Conservation (phyloP, 306 rosid species). For the Inga laurina region DNA sequence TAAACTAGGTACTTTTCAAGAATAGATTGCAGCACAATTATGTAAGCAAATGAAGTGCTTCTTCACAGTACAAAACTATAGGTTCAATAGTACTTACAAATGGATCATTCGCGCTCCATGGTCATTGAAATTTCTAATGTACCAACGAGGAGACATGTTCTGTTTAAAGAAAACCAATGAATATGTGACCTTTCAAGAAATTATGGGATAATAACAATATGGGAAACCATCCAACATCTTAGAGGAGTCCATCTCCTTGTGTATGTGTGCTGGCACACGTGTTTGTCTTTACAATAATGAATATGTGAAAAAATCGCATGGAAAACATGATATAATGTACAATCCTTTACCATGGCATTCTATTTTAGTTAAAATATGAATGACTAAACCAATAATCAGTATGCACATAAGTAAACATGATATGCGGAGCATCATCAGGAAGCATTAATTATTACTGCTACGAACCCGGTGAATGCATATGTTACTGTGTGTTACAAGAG, state of each 20-base stretch:
- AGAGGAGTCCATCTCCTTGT: slow-evolving; percentile 16
- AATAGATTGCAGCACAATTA: neutral
- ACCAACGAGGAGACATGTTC: slow-evolving; percentile 92
- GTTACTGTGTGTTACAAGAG: slow-evolving; percentile 72
- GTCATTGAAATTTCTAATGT: slow-evolving; percentile 69
- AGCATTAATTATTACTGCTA: slow-evolving; percentile 13
- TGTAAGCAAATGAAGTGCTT: neutral
- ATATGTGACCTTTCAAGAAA: slow-evolving; percentile 22
- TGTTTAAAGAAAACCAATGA: slow-evolving; percentile 41
- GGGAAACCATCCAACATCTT: slow-evolving; percentile 7
- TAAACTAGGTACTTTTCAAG: neutral
- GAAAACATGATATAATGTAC: slow-evolving; percentile 15
- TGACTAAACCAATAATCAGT: slow-evolving; percentile 19
- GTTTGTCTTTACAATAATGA: neutral
- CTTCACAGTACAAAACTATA: slow-evolving; percentile 19
- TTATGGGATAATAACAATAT: slow-evolving; percentile 3
- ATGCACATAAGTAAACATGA: neutral
- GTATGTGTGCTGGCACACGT: neutral
- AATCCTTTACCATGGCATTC: slow-evolving; percentile 23
- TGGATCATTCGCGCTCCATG: slow-evolving; percentile 65
- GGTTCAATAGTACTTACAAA: slow-evolving; percentile 61
- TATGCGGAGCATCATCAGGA: slow-evolving; percentile 5
- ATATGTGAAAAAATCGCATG: slow-evolving; percentile 15
- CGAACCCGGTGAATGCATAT: slow-evolving; percentile 82
- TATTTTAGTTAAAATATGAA: slow-evolving; percentile 21